These are phyloP conservation scores for Trichosporon sp. DNA, from an alignment of 1,284 basidiomycete species.

Conservation along the genomic window DNA sequence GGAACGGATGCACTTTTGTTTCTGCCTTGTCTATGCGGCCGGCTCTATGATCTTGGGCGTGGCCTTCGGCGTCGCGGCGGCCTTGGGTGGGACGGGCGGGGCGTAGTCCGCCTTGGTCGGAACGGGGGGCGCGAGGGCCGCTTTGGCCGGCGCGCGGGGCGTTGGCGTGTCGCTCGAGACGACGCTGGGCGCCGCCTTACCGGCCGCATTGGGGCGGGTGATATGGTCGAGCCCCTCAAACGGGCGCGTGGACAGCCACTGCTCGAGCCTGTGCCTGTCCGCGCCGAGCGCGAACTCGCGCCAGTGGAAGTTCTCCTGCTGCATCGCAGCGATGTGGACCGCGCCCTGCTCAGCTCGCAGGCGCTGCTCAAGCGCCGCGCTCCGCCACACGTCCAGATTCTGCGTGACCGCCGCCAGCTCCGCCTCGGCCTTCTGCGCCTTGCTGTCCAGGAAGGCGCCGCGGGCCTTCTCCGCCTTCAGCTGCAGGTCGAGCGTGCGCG, in stretches of 20 bases:
- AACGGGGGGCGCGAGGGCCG: background rate
- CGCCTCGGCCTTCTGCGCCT: conserved; percentile 11
- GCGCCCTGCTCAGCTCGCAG: conserved; percentile 17
- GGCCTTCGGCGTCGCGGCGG: background rate
- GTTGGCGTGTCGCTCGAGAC: background rate
- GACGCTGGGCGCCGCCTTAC: background rate
- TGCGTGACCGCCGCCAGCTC: conserved; percentile 13
- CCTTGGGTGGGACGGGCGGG: background rate
- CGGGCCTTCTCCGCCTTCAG: conserved; percentile 21
- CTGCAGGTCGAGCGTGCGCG: conserved; percentile 19
- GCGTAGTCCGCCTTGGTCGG: background rate
- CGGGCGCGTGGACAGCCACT: conserved; percentile 16
- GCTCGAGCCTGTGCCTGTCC: conserved; percentile 18
- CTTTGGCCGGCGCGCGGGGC: background rate
- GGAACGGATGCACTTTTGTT: background rate
- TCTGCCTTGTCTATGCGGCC: background rate
- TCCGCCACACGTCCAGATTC: conserved; percentile 20
- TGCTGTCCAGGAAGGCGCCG: conserved; percentile 17
- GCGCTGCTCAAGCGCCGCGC: conserved; percentile 19
- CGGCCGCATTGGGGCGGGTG: background rate
- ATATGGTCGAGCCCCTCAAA: conserved; percentile 14
- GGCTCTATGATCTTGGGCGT: background rate
- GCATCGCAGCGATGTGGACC: conserved; percentile 17
- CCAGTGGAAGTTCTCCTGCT: conserved; percentile 25
- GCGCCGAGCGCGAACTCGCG: conserved; percentile 24